These are phyloP conservation scores for Obelidium mucronatum DNA, from an alignment of 192 early-diverging fungal species.

Conservation along the genomic window DNA sequence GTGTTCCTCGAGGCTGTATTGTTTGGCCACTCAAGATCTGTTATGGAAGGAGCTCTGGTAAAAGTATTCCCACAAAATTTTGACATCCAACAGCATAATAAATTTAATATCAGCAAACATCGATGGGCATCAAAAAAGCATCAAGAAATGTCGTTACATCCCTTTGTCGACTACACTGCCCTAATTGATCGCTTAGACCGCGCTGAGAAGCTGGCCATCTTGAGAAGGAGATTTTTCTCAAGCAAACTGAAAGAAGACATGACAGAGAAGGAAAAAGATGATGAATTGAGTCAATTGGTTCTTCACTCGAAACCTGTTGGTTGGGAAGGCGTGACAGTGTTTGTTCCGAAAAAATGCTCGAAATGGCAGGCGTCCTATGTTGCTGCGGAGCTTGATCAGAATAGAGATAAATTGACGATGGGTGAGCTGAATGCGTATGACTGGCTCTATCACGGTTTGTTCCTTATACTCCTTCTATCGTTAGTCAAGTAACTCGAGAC, in stretches of 20 bases:
- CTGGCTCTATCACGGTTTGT: too few species aligned
- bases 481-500: too few species aligned
- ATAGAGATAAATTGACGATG: not conserved
- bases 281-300: not conserved
- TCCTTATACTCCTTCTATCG: too few species aligned
- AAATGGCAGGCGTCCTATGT: conserved; percentile 34
- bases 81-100: not conserved
- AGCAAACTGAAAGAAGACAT: not conserved
- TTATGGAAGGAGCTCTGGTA: conserved; percentile 5
- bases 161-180: conserved; percentile 15
- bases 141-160: conserved; percentile 9
- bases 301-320: not conserved
- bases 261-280: not conserved
- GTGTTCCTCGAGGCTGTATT: not conserved
- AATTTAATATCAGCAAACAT: conserved; percentile 1
- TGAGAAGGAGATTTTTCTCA: not conserved
- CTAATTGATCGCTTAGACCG: not conserved
- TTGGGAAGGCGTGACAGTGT: not conserved
- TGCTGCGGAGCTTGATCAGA: conserved; percentile 26
- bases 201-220: not conserved
- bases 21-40: not conserved
- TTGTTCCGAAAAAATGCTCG: not conserved
- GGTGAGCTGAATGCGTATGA: conserved; percentile 30
- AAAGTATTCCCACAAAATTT: not conserved
- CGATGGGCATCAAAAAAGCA: conserved; percentile 32